phyloP scores from a whole-genome alignment of 2,329 filamentous ascomycete species.

The Xylaria sp. region DNA sequence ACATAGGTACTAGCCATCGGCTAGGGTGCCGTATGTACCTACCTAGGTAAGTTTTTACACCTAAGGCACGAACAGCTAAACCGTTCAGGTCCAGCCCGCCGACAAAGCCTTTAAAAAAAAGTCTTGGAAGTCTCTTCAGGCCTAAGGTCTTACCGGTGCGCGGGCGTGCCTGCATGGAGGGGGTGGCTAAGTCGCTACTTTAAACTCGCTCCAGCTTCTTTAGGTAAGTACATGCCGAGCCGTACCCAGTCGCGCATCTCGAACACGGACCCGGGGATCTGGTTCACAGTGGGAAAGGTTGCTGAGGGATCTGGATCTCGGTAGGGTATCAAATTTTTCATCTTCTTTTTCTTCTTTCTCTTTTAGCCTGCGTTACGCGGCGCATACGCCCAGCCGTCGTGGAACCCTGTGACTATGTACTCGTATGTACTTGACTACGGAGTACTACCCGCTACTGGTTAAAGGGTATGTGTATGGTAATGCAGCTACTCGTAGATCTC shows the following conservation, averaged over 20 bases:
- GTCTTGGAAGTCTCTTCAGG: no score
- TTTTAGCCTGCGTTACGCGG: no score
- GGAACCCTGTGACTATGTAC: neutral
- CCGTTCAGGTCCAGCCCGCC: no score
- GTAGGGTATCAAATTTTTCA: neutral
- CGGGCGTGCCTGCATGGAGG: no score
- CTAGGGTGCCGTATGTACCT: no score
- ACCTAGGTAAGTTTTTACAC: no score
- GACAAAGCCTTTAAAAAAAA: no score
- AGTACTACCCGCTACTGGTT: no score
- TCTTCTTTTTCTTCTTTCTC: neutral
- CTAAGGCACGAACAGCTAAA: neutral
- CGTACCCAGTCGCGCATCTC: neutral
- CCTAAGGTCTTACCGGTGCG: no score
- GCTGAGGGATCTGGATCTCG: neutral
- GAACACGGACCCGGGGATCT: neutral
- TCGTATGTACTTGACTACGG: no score
- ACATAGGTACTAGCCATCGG: no score
- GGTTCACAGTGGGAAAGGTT: neutral
- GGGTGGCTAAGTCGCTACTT: no score
- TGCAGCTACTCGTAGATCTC: neutral
- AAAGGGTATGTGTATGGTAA: neutral
- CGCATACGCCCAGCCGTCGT: neutral
- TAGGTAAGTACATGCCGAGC: neutral
- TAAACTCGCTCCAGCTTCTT: neutral